Evolutionary conservation across 176 grass and related monocot species (phyloP).

Genomic region (Aegilops bicornis): DNA sequence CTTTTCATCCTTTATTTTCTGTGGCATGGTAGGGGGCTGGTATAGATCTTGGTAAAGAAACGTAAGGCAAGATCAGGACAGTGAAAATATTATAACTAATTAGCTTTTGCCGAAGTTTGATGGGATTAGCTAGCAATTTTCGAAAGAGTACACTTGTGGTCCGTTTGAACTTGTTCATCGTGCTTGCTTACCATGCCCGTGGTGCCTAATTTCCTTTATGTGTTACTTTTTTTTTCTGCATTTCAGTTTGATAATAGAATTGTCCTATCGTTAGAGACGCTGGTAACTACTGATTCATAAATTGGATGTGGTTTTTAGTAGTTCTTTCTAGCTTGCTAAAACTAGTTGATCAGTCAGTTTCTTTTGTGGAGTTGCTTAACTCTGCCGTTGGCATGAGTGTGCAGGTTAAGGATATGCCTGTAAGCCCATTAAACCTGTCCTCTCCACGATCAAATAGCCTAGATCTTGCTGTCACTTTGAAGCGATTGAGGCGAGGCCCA

Average conservation of each 20-base stretch:
- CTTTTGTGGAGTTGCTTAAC: background rate
- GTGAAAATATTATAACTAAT: slow-evolving; percentile 34
- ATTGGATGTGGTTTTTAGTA: background rate
- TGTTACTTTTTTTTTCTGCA: background rate
- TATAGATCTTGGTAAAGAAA: slow-evolving; percentile 49
- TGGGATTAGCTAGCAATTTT: slow-evolving; percentile 25
- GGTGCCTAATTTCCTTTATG: slow-evolving; percentile 4
- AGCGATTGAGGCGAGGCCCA: too few relatives aligned
- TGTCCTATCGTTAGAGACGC: background rate
- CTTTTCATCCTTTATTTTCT: slow-evolving; percentile 28
- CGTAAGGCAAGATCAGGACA: slow-evolving; percentile 29
- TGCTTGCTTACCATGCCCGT: slow-evolving; percentile 22
- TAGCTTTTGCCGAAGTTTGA: slow-evolving; percentile 35
- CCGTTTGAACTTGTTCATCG: slow-evolving; percentile 2
- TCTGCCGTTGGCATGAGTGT: background rate
- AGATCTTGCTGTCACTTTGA: too few relatives aligned
- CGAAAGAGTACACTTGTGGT: slow-evolving; percentile 13
- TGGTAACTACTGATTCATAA: slow-evolving; percentile 20
- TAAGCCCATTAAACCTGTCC: background rate
- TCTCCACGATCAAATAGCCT: background rate
- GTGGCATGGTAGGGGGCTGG: slow-evolving; percentile 6
- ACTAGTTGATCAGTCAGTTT: background rate
- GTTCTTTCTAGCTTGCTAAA: background rate
- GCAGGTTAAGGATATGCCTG: background rate
- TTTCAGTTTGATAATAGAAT: slow-evolving; percentile 14